Percentiles rank a stretch among this genome's conserved stretches.
Conservation (phyloP, 352 stramenopile genomes). For the Blastocystis sp. region DNA sequence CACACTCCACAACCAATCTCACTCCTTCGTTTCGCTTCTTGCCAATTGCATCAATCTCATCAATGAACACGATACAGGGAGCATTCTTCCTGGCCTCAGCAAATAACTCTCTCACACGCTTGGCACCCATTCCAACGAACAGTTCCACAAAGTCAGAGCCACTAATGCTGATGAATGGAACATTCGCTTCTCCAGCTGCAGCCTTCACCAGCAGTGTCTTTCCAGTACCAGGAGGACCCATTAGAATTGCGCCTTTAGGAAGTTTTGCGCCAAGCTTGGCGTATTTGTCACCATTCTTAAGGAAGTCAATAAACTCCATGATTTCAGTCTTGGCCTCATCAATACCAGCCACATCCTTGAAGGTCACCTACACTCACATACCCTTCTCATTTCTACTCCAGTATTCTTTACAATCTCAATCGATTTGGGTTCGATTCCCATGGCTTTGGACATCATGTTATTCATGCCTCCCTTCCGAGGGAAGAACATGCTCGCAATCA, state of each 20-base stretch:
- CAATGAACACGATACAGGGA: constrained; percentile 99
- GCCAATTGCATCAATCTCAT: constrained; percentile 95
- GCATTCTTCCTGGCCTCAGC: constrained; percentile 73
- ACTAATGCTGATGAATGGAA: constrained; percentile 82
- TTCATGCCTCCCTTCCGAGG: constrained; percentile 83
- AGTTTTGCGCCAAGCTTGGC: constrained; percentile 26
- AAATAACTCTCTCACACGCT: constrained; percentile 75
- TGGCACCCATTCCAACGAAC: constrained; percentile 96
- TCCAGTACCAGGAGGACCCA: constrained; percentile 85
- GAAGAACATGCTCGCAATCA: constrained; percentile 85
- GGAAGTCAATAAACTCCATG: constrained; percentile 96
- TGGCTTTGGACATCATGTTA: constrained; percentile 83
- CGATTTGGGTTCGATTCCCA: constrained; percentile 90
- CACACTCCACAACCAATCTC: background rate
- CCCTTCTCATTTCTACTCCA: constrained; percentile 69
- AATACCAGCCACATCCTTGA: constrained; percentile 91
- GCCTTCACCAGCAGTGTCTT: constrained; percentile 95
- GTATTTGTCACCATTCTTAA: constrained; percentile 76
- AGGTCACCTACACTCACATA: constrained; percentile 74
- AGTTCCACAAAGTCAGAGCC: constrained; percentile 99
- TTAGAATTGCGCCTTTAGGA: constrained; percentile 72
- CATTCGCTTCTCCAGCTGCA: constrained; percentile 87
- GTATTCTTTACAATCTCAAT: constrained; percentile 67
- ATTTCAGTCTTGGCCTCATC: constrained; percentile 97
- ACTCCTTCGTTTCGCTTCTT: constrained; percentile 12